Percentiles rank a stretch among this genome's conserved stretches.
Conservation (phyloP, 331 rosid genomes). For the Quercus tomentella region DNA sequence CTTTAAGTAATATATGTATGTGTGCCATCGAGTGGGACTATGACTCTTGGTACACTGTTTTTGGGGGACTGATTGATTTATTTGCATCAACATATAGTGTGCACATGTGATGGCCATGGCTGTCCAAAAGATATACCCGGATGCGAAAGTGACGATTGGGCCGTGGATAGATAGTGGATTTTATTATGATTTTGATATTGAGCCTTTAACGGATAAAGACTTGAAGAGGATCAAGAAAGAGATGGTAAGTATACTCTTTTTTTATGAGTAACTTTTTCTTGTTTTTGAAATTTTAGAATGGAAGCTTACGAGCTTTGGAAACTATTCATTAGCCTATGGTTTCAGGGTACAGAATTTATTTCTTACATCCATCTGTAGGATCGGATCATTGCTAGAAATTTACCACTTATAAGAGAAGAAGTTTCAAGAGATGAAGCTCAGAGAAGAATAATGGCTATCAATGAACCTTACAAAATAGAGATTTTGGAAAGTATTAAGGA, state of each 20-base stretch:
- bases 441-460: slow-evolving; percentile 66
- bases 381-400: slow-evolving; percentile 65
- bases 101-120: slow-evolving; percentile 99
- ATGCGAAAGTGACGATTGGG: slow-evolving; percentile 96
- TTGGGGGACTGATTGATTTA: slow-evolving; percentile 8
- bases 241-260: slow-evolving; percentile 50
- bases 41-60: background rate
- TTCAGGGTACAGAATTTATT: slow-evolving; percentile 17
- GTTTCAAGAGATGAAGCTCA: slow-evolving; percentile 88
- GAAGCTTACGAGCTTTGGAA: slow-evolving; percentile 15
- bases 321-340: slow-evolving; percentile 18
- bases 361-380: slow-evolving; percentile 50
- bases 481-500: slow-evolving; percentile 89
- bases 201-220: slow-evolving; percentile 79
- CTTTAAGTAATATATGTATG: background rate
- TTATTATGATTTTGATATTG: slow-evolving; percentile 92
- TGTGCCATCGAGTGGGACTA: background rate
- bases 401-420: slow-evolving; percentile 90
- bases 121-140: slow-evolving; percentile 82
- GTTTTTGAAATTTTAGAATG: background rate
- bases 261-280: background rate
- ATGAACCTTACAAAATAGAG: slow-evolving; percentile 92
- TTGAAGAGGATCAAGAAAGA: slow-evolving; percentile 88
- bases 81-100: slow-evolving; percentile 47
- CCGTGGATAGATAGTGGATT: slow-evolving; percentile 98